Conservation (phyloP, 331 rosid species). For the Malus hybrid region DNA sequence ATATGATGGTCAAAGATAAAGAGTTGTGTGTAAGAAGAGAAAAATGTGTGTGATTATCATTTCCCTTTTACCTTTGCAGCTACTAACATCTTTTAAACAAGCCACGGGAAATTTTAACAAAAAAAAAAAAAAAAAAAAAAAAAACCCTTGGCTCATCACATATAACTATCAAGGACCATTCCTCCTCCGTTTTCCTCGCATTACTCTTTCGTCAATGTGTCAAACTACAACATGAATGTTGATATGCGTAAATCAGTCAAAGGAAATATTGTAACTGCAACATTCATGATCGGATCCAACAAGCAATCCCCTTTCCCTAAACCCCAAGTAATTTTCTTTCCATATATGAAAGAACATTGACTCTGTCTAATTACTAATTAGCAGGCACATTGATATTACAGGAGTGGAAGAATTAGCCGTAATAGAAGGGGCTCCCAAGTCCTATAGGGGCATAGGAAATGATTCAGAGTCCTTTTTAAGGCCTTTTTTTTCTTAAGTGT, state of each 20-base stretch:
- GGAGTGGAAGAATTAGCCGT: no score
- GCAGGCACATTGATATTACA: neutral
- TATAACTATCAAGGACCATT: neutral
- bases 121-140: no score
- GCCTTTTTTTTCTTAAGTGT: no score
- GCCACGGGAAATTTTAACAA: neutral
- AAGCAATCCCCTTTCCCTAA: no score
- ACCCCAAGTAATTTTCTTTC: neutral
- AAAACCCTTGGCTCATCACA: neutral
- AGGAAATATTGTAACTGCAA: neutral
- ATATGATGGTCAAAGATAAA: no score
- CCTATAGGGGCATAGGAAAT: no score
- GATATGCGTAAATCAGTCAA: neutral
- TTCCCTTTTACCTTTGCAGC: neutral
- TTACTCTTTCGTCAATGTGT: neutral
- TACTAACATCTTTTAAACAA: neutral
- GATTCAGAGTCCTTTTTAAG: no score
- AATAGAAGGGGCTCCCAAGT: no score
- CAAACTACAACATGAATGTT: neutral
- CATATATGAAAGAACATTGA: neutral
- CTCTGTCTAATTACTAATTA: neutral
- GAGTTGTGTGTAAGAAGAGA: neutral
- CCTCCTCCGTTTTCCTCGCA: no score
- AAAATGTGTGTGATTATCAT: neutral
- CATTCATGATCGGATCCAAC: neutral